Evolutionary conservation across 1,139 yeast genomes (phyloP), one percentile per base, ranked within the genome.

Genomic region (Pichia sp.): DNA sequence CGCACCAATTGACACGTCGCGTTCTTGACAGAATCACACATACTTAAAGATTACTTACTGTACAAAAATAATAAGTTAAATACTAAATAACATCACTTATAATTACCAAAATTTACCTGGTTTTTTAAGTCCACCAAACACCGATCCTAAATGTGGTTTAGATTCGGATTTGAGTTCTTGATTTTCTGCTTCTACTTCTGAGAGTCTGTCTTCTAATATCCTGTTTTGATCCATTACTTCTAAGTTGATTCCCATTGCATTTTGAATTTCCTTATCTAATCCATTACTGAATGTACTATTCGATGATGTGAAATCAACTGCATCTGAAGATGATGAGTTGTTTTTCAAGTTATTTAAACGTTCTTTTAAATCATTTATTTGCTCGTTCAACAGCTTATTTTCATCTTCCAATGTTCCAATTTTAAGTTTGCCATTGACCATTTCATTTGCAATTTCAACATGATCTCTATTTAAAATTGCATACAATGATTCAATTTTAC

Each of bases 381-480:
- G 83, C 2, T 70, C 64, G 52, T 73, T 69, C 55, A 90, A 70
- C 46, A 77, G 77, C 28, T 74, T 77, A 56, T 89, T 89, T 53
- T 81, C 85, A 49, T 81, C 85, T 49, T 75, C 73, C 33, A 90
- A 69, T 28, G 85, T 83, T 13, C 84, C 89, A 49, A 86, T 78
- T 53, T 79, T 75, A 45, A 84, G 73, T 56, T 84, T 76, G 44
- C 82, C 83, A 52, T 75, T 75, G 31, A 84, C 80, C 79, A 84
- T 74, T 59, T 83, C 96, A 65, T 86, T 86, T 10, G 91, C 83
- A 42, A 93, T 77, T 51, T 79, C 81, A 36, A 84, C 77, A 67
- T 93, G 97, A 64, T 91, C 97, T 55, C 82, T 77, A 62, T 88
- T 90, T 55, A 93, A 73, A 11, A 74, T 70, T 1, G 87, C 80